Evolutionary conservation across 192 early-diverging fungal species (phyloP).

Genomic region (Pilobolus umbonatus): DNA sequence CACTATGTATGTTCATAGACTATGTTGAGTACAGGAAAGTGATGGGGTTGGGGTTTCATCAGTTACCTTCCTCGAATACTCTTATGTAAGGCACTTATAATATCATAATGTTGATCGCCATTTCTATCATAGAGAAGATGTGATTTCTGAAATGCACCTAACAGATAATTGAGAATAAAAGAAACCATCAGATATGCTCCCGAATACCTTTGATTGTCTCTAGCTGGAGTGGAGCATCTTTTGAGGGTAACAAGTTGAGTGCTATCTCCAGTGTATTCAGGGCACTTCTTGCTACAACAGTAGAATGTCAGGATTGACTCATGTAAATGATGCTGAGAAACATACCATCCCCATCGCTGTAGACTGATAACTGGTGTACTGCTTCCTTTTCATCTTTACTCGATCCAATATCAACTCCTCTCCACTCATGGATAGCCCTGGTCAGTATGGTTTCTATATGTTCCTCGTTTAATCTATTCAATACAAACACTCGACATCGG

Average conservation of each 20-base stretch:
- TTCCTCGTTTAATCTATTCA: slow-evolving; percentile 54
- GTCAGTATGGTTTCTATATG: slow-evolving; percentile 61
- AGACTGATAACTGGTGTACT: slow-evolving; percentile 45
- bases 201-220: slow-evolving; percentile 52
- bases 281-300: slow-evolving; percentile 52
- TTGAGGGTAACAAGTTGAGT: slow-evolving; percentile 20
- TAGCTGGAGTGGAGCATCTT: slow-evolving; percentile 23
- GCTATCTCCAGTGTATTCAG: slow-evolving; percentile 65
- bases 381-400: slow-evolving; percentile 28
- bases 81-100: slow-evolving; percentile 89
- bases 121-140: slow-evolving; percentile 78
- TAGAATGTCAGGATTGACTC: neutral
- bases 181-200: neutral
- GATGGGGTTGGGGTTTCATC: neutral
- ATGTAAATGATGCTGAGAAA: neutral
- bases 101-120: slow-evolving; percentile 88
- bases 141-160: slow-evolving; percentile 67
- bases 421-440: slow-evolving; percentile 47
- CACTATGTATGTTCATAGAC: slow-evolving; percentile 27
- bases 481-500: slow-evolving; percentile 72
- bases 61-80: slow-evolving; percentile 71
- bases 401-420: slow-evolving; percentile 14
- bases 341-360: slow-evolving; percentile 78
- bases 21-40: neutral
- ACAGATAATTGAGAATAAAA: neutral